Base-by-base conservation (phyloP, 1,284 basidiomycete species). In the Moniliophthora roreri region DNA sequence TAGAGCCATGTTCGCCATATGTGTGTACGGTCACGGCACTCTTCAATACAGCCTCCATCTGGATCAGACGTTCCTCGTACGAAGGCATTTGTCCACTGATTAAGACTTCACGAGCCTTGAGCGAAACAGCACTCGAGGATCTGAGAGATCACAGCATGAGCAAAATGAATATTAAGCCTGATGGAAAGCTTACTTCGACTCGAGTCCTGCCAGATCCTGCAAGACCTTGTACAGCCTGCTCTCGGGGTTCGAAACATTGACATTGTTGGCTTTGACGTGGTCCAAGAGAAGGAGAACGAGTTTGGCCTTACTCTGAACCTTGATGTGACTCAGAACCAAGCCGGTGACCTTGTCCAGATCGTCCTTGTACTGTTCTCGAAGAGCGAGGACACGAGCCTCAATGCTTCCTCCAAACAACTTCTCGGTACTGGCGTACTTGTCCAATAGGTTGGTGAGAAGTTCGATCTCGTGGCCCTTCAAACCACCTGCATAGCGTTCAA, bases 41-140 rank as follows among this genome's bases (percentile, higher is more conserved):
- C 71, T 91, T 94, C 51, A 99, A 81, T 53, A 99, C 91, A 26
- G 85, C 78, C 76, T 98, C 95, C 90, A 99, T 96, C 73, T 99
- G 97, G 23, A 84, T 77, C 51, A 87, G 78, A 58, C 97, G 91
- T 69, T 99, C 97, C 65, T 96, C 93, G 66, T 95, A 95, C 35
- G 94, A 97, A 13, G 97, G 97, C 83, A 99, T 89, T 69, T 96
- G 93, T 50, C 93, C 93, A 32, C 92, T 82, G 63, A 99, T 98
- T 57, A 98, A 82, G 9, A 98, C 97, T 75, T 99, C 97, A 50
- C 97, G 91, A 46, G 97, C 96, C 75, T 98, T 99, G 63, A 99
- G 77, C 2, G 95, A 85, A 49, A 97, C 95, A 62, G 87, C 80
- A 40, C 86, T 90, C 10, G 94, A 95, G 6, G 92, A 92, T 63